Conservation (phyloP, 1,284 basidiomycete species). For the Ustanciosporium gigantosporum region DNA sequence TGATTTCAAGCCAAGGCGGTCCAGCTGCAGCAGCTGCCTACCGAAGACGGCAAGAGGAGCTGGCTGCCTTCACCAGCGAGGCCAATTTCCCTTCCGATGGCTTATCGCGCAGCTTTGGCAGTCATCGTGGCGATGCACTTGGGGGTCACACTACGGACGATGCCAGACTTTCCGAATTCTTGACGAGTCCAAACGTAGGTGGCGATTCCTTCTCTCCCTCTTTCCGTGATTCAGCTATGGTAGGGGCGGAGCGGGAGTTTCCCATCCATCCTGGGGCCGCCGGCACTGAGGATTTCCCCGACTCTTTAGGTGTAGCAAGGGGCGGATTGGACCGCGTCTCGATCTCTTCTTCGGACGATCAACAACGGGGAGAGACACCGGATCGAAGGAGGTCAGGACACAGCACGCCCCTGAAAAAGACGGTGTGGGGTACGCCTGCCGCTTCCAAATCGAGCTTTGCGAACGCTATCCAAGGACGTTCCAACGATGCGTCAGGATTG, state of each 20-base stretch:
- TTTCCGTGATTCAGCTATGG: conserved; percentile 54
- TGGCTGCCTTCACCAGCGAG: conserved; percentile 23
- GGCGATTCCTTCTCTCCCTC: conserved; percentile 28
- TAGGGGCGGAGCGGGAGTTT: conserved; percentile 56
- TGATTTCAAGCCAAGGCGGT: conserved; percentile 19
- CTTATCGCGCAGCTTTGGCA: conserved; percentile 35
- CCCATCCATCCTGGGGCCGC: conserved; percentile 49
- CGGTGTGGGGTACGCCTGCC: conserved; percentile 59
- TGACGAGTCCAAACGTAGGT: not conserved
- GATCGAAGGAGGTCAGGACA: conserved; percentile 1
- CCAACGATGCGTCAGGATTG: conserved; percentile 12
- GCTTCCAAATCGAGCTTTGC: conserved; percentile 40
- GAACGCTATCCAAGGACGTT: conserved; percentile 26
- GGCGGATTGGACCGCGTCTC: conserved; percentile 20
- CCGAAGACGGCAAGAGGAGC: conserved; percentile 32
- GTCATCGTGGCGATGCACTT: conserved; percentile 1
- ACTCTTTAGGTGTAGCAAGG: conserved; percentile 23
- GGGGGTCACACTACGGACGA: conserved; percentile 1
- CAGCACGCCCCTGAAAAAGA: conserved; percentile 23
- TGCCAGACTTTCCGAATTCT: not conserved
- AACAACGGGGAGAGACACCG: not conserved
- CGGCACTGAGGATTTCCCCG: conserved; percentile 46
- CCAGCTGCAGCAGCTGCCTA: conserved; percentile 32
- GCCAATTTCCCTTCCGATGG: conserved; percentile 38
- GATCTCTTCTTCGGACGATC: conserved; percentile 25